Evolutionary conservation across 2,329 filamentous ascomycete species (phyloP), one percentile per base, ranked within the genome.

Genomic region (Trichoderma hamatum): DNA sequence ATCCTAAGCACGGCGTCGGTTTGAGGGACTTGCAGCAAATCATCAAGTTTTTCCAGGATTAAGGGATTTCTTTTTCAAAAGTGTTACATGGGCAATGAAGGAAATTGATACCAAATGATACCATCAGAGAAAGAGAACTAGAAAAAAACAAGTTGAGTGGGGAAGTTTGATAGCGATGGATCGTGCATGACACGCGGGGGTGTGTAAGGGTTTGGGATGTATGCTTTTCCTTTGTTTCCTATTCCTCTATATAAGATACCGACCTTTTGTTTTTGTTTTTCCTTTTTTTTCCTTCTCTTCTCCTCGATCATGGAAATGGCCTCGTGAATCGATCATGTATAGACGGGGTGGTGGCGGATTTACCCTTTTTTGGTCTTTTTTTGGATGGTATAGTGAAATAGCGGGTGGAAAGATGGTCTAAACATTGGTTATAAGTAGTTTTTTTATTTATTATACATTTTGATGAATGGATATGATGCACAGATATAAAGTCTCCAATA

Each of bases 21-120:
- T 89, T 94, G 56, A 88, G 90, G 71, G 94, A 94, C 54, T 89
- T 94, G 71, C 89, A 92, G 78, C 93, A 94, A n/a, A 89, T 97
- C 73, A 85, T 97, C 82, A 92, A 90, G 77, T 97, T 97, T 83
- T 96, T 97, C 79, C 92, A 95, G 80, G 92, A 92, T 72, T 88
- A 64, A 65, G 28, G 3, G 5, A 9, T 26, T 21, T 21, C 14
- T 46, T 54, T 10, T 54, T 9, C 24, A 28, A 54, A 54, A 54
- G 16, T 43, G 39, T 43, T n/a, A 32, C 21, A 56, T 5, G 28
- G 28, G n/a, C n/a, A 4, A 13, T 11, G 34, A 34, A 56, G 5
- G n/a, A 34, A 55, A 11, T 4, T 14, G 61, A 54, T 64, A 30
- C 32, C 49, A 39, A 36, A 39, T 54, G 61, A 64, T 64, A 64